Evolutionary conservation across 2,329 filamentous ascomycete genomes (phyloP), one percentile per base, ranked within the genome.

Genomic region (Amesomyces nigricolor): DNA sequence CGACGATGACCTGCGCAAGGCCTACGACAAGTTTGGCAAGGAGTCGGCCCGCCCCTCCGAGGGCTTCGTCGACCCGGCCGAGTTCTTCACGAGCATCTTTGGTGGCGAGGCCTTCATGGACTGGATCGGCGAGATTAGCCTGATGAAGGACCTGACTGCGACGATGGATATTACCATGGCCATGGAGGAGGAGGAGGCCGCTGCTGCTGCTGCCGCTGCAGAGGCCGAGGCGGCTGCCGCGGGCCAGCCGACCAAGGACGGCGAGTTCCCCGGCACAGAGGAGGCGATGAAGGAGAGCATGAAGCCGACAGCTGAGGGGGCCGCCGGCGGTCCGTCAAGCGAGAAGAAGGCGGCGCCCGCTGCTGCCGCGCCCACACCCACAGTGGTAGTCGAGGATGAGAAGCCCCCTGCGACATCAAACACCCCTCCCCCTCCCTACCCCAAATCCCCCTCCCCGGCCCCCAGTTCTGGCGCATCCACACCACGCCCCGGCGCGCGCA

Each of bases 41-140:
- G 94, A 99, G 66, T 85, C 89, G 63, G 91, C 94, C 5, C 89
- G 92, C 68, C 94, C 94, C 0, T 84, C 86, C 65, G 88, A 90
- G 66, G 94, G 94, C 60, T 99, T 99, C 71, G 89, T 89, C 77
- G 94, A 99, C 71, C 94, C 94, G 1, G 82, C 91, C 61, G 94
- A 99, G 73, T 99, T 99, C 80, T 99, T 99, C 75, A 88, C 88
- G 66, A 95, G 91, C 78, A 99, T 99, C 65, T 99, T 99, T 68
- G 94, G 94, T 64, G 94, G 94, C 58, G 92, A 96, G 65, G 91
- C 92, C 11, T 99, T 99, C 67, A 79, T 87, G 58, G 92, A 99
- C 76, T 90, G 94, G 79, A 97, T 99, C 67, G 94, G 94, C 63
- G 94, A 99, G 78, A 96, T 99, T 64, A 94, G 89, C 49, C 83